Base-by-base conservation (phyloP, 2,329 filamentous ascomycete species). In the Xylaria sp. region DNA sequence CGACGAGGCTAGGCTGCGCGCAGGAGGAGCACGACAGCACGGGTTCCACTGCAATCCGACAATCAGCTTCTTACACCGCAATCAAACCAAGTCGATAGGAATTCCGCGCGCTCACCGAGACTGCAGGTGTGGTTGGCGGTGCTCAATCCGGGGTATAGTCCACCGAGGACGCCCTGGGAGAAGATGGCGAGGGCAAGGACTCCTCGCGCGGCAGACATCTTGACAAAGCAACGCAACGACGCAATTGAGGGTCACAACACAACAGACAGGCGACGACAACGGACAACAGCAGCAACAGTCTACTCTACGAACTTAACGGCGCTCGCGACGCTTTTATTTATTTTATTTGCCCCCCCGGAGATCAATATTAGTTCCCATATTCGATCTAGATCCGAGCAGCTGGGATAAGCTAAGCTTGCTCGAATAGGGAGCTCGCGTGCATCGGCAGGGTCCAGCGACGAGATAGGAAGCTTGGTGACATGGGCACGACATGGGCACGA, bases 121-220 rank as follows among this genome's bases (percentile, higher is more conserved):
- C 82, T 79, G 73, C 88, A 89, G 11, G 85, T 88, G 75, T 89
- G 87, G 76, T 89, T 89, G 51, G 82, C 75, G 19, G 81, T 80
- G 70, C 81, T 85, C 69, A 86, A 79, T 63, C 81, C 80, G 61
- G 79, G 79, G 69, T 83, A 83, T 17, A 83, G 74, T 14, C 80
- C 79, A 55, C 81, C 81, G 19, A 77, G 68, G 9, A 76, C 79
- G 21, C 69, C 68, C 42, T 65, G 69, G n/a, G 78, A 69, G 60
- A 78, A 73, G 61, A 77, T 65, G 51, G 79, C 71, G 45, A 75
- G 61, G 60, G 72, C 76, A 64, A 75, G 51, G 36, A 73, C 65
- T 60, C 75, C 67, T 64, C 74, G 63, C 65, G 65, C 56, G 61
- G 56, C 36, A 71, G 65, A 65, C 70, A 67, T 70, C 48, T 71